Percentiles rank a stretch among this genome's conserved stretches.
Conservation (phyloP, 1,284 basidiomycete species). For the Sphaerobolus stellatus region DNA sequence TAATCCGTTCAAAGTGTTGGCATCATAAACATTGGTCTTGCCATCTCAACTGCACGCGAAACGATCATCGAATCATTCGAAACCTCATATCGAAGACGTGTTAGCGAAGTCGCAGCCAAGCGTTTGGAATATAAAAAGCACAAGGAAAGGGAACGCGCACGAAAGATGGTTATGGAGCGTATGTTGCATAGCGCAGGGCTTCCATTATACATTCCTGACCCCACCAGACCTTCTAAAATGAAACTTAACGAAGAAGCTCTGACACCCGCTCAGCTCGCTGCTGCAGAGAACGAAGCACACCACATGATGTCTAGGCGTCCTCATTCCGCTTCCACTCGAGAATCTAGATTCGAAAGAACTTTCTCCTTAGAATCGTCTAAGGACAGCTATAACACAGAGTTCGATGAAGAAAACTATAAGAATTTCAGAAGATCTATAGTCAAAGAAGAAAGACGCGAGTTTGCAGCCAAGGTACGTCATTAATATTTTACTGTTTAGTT, state of each 20-base stretch:
- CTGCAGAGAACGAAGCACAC: conserved; percentile 3
- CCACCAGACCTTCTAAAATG: conserved; percentile 27
- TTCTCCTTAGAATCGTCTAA: conserved; percentile 6
- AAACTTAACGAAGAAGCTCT: conserved; percentile 62
- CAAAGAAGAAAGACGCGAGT: conserved; percentile 47
- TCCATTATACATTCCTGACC: conserved; percentile 52
- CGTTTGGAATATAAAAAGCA: conserved; percentile 37
- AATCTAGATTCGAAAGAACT: conserved; percentile 9
- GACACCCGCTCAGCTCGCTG: conserved; percentile 44
- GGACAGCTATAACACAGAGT: background rate
- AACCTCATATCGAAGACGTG: conserved; percentile 56
- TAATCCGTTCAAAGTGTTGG: conserved; percentile 22
- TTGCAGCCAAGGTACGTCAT: conserved; percentile 45
- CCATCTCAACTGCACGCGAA: conserved; percentile 66
- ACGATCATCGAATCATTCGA: conserved; percentile 70
- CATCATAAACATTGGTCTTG: conserved; percentile 46
- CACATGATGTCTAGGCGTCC: conserved; percentile 12
- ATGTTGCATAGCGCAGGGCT: conserved; percentile 47
- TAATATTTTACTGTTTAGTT: too few species aligned
- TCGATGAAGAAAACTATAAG: conserved; percentile 20
- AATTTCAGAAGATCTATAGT: conserved; percentile 29
- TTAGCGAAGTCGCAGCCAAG: conserved; percentile 27
- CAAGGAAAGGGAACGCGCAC: conserved; percentile 45
- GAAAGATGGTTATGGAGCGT: conserved; percentile 59
- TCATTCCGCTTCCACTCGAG: conserved; percentile 20